These are phyloP conservation scores for Apophysomyces ossiformis DNA, from an alignment of 371 early-diverging fungal species.

Conservation along the genomic window DNA sequence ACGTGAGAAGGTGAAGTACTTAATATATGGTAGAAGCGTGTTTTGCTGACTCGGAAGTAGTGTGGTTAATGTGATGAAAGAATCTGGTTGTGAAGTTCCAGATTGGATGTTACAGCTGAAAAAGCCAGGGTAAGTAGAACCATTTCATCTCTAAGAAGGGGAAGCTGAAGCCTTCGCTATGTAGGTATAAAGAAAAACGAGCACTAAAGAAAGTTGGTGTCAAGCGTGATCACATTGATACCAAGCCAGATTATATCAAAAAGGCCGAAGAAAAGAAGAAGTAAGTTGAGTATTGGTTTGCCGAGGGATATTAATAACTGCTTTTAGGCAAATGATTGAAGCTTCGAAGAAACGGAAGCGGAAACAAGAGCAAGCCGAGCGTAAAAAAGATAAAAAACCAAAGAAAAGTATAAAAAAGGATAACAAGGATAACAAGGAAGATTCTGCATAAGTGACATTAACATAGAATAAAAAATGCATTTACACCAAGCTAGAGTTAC, in stretches of 20 bases:
- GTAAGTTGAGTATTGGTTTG: slow-evolving; percentile 19
- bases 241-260: slow-evolving; percentile 38
- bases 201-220: slow-evolving; percentile 31
- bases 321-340: slow-evolving; percentile 41
- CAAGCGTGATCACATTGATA: slow-evolving; percentile 38
- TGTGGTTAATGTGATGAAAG: slow-evolving; percentile 95
- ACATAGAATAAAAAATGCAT: neutral
- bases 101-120: slow-evolving; percentile 96
- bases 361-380: slow-evolving; percentile 25
- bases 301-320: neutral
- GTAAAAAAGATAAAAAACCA: slow-evolving; percentile 26
- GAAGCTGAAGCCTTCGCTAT: neutral
- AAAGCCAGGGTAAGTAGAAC: slow-evolving; percentile 60
- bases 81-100: slow-evolving; percentile 94
- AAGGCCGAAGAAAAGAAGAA: slow-evolving; percentile 30
- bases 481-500: neutral
- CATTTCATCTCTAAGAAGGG: neutral
- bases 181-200: slow-evolving; percentile 30
- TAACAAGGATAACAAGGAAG: neutral
- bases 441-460: neutral
- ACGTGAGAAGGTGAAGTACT: slow-evolving; percentile 69
- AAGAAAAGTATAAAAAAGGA: slow-evolving; percentile 7
- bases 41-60: slow-evolving; percentile 32
- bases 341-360: slow-evolving; percentile 46
- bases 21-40: slow-evolving; percentile 21